Percentiles rank a stretch among this genome's conserved stretches.
phyloP scores from a whole-genome alignment of 495 filamentous ascomycete species.

The Annulohypoxylon maeteangense region DNA sequence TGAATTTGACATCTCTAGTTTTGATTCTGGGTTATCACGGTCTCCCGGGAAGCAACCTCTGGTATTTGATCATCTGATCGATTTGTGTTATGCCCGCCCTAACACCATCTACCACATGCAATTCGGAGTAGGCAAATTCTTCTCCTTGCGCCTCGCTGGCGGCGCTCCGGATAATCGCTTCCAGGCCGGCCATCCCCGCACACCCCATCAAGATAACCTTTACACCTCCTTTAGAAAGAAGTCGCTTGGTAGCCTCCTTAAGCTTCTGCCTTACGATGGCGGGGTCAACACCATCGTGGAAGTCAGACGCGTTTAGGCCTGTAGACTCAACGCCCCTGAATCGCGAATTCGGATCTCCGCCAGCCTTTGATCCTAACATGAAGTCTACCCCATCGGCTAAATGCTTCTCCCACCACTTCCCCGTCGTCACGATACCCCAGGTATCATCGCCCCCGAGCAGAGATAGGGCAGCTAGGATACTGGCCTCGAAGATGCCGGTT shows the following conservation, averaged over 20 bases:
- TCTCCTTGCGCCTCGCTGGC: slow-evolving; percentile 72
- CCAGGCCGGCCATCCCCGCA: slow-evolving; percentile 93
- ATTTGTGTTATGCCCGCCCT: slow-evolving; percentile 78
- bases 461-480: slow-evolving; percentile 68
- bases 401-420: slow-evolving; percentile 80
- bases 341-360: slow-evolving; percentile 34
- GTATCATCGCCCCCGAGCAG: slow-evolving; percentile 55
- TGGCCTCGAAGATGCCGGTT: slow-evolving; percentile 90
- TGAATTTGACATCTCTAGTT: slow-evolving; percentile 19
- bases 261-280: slow-evolving; percentile 74
- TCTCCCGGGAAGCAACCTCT: slow-evolving; percentile 48
- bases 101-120: slow-evolving; percentile 87
- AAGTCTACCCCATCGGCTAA: slow-evolving; percentile 69
- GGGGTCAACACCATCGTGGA: slow-evolving; percentile 73
- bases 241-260: slow-evolving; percentile 70
- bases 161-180: slow-evolving; percentile 77
- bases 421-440: slow-evolving; percentile 93
- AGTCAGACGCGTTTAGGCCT: slow-evolving; percentile 80
- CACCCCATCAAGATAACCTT: slow-evolving; percentile 80
- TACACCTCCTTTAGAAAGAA: slow-evolving; percentile 68
- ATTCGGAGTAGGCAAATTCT: slow-evolving; percentile 61
- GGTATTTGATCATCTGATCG: slow-evolving; percentile 62
- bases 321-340: slow-evolving; percentile 88
- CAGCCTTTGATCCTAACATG: slow-evolving; percentile 59
- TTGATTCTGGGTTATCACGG: slow-evolving; percentile 12